Evolutionary conservation across 2,329 filamentous ascomycete genomes (phyloP).

Genomic region (Cercospora sp.): DNA sequence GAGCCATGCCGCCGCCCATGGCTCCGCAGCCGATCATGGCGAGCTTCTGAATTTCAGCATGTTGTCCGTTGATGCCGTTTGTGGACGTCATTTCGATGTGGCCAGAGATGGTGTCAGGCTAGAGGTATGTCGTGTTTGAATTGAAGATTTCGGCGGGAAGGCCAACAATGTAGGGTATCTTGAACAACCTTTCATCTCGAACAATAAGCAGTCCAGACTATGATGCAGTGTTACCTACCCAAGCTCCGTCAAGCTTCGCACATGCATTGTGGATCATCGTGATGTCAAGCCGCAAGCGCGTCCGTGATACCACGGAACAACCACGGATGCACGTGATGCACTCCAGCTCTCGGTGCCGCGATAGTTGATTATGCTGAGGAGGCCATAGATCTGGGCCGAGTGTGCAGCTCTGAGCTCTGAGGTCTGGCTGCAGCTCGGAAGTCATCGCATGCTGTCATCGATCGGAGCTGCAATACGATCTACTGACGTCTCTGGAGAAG

Average conservation of each 20-base stretch:
- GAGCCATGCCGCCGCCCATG: slow-evolving; percentile 62
- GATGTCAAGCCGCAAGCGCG: slow-evolving; percentile 15
- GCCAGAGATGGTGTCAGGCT: not conserved
- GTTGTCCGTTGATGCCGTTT: slow-evolving; percentile 16
- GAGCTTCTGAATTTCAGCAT: slow-evolving; percentile 43
- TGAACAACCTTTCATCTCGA: not conserved
- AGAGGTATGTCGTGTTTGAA: not conserved
- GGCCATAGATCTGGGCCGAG: not conserved
- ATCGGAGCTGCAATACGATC: not conserved
- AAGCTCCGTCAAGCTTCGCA: slow-evolving; percentile 14
- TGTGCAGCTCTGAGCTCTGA: not conserved
- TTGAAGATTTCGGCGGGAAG: not conserved
- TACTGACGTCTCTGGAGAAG: not conserved
- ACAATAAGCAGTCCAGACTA: not conserved
- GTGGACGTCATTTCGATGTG: not conserved
- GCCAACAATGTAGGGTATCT: not conserved
- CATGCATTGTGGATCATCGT: slow-evolving; percentile 13
- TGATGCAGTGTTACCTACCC: not conserved
- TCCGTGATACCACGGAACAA: not conserved
- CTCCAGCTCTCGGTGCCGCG: not conserved
- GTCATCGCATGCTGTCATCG: not conserved
- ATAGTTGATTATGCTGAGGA: not conserved
- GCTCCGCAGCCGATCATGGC: slow-evolving; percentile 60
- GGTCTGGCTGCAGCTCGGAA: not conserved
- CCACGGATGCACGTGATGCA: slow-evolving; percentile 1